phyloP scores from a whole-genome alignment of 768 basidiomycete genomes.

The Goffeauzyma gilvescens region DNA sequence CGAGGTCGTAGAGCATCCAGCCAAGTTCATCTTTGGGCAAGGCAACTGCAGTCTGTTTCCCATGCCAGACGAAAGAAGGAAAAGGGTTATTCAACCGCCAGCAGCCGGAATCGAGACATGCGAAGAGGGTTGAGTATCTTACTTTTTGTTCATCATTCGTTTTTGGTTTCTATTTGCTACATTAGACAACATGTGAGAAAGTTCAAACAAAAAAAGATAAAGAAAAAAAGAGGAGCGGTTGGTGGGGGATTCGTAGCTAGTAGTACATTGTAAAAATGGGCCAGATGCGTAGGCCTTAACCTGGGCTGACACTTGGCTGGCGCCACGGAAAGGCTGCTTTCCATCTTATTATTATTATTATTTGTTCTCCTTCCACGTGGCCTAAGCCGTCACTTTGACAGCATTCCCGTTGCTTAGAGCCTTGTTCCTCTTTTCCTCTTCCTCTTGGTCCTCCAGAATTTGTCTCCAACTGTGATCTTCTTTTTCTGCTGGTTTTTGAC shows the following conservation, averaged over 20 bases:
- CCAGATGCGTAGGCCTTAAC: background rate
- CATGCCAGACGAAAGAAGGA: too few species aligned
- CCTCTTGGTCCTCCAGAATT: constrained; percentile 13
- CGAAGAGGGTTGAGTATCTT: too few species aligned
- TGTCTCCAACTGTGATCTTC: constrained; percentile 27
- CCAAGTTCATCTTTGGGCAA: too few species aligned
- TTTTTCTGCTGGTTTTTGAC: constrained; percentile 10
- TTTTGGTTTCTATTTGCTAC: background rate
- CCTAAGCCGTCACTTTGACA: background rate
- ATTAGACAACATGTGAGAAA: background rate
- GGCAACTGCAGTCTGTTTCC: too few species aligned
- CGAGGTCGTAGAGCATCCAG: too few species aligned
- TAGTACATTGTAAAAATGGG: too few species aligned
- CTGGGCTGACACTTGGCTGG: background rate
- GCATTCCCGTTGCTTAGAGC: background rate
- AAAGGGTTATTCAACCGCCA: too few species aligned
- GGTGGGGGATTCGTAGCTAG: too few species aligned
- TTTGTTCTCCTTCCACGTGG: too few species aligned
- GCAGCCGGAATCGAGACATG: too few species aligned
- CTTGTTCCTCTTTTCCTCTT: too few species aligned
- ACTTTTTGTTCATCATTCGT: background rate
- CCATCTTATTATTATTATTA: background rate
- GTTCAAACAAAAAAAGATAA: background rate
- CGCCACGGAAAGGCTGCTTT: background rate
- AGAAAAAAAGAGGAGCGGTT: too few species aligned